Percentiles rank a stretch among this genome's conserved stretches.
These are phyloP conservation scores for Cytospora leucostoma DNA, from an alignment of 2,329 filamentous ascomycete species.

Conservation along the genomic window DNA sequence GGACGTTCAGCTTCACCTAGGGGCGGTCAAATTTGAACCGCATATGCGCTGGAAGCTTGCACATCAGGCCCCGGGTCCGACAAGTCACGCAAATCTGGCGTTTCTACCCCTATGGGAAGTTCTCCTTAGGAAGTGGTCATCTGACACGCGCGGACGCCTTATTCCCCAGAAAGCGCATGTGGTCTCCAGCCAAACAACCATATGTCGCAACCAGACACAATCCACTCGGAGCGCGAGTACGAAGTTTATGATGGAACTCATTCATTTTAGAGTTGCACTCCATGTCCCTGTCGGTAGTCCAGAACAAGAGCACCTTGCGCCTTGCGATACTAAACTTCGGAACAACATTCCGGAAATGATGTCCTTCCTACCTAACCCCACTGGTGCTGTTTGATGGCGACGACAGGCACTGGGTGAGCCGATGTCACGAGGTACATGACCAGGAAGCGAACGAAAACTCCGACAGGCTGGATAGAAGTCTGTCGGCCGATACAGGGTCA, in stretches of 20 bases:
- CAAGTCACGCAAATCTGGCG: too few relatives aligned
- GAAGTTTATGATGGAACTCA: background rate
- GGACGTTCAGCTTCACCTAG: too few relatives aligned
- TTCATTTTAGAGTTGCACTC: background rate
- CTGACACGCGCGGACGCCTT: too few relatives aligned
- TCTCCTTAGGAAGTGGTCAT: too few relatives aligned
- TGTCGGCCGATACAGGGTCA: constrained; percentile 34
- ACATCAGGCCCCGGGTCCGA: too few relatives aligned
- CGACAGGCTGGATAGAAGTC: constrained; percentile 22
- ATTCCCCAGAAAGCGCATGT: too few relatives aligned
- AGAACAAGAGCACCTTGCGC: background rate
- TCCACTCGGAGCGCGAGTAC: background rate
- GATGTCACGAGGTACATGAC: constrained; percentile 32
- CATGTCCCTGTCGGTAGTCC: background rate
- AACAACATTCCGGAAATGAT: constrained; percentile 33
- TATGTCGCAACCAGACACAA: background rate
- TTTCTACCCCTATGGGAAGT: too few relatives aligned
- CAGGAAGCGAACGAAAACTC: constrained; percentile 25
- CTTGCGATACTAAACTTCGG: too few relatives aligned
- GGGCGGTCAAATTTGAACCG: too few relatives aligned
- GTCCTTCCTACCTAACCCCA: constrained; percentile 31
- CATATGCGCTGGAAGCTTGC: too few relatives aligned
- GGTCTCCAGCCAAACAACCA: too few relatives aligned
- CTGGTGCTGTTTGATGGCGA: constrained; percentile 32
- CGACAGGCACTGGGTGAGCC: constrained; percentile 34